Conservation (phyloP, 768 basidiomycete species). For the Trametes elegans region DNA sequence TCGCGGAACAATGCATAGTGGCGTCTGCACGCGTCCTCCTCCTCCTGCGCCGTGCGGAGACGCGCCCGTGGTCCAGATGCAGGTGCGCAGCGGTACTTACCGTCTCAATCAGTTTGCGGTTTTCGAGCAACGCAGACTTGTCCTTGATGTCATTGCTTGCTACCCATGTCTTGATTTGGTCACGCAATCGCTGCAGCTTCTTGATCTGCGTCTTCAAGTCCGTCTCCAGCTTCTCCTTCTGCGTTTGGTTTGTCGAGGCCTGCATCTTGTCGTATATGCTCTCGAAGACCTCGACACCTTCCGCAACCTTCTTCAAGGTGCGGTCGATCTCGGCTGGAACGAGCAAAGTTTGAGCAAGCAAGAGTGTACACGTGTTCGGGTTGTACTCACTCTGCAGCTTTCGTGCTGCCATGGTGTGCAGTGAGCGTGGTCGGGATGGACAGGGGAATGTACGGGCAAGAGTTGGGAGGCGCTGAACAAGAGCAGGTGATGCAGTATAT, state of each 20-base stretch:
- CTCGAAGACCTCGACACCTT: conserved; percentile 95
- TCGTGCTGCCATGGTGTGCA: conserved; percentile 75
- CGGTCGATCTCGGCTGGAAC: conserved; percentile 95
- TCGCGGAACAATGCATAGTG: not conserved
- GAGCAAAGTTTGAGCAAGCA: not conserved
- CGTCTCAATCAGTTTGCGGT: conserved; percentile 94
- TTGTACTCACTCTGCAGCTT: conserved; percentile 84
- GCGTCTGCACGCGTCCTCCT: conserved; percentile 16
- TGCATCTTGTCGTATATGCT: conserved; percentile 99
- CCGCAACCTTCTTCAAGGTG: conserved; percentile 94
- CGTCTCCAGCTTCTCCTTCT: conserved; percentile 97
- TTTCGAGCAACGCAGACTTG: conserved; percentile 88
- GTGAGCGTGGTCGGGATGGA: conserved; percentile 17
- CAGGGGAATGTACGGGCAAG: conserved; percentile 18
- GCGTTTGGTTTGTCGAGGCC: conserved; percentile 90
- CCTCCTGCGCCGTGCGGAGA: not conserved
- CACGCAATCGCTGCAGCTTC: conserved; percentile 79
- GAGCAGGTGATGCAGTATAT: conserved; percentile 14
- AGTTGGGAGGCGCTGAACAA: conserved; percentile 14
- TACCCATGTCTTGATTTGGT: conserved; percentile 95
- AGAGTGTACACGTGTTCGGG: not conserved
- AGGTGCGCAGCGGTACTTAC: conserved; percentile 48
- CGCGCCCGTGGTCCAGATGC: conserved; percentile 1
- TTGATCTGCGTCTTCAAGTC: conserved; percentile 99
- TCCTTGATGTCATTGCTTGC: conserved; percentile 99